Evolutionary conservation across 2,329 filamentous ascomycete genomes (phyloP), one percentile per base, ranked within the genome.

Genomic region (Knufia petricola): DNA sequence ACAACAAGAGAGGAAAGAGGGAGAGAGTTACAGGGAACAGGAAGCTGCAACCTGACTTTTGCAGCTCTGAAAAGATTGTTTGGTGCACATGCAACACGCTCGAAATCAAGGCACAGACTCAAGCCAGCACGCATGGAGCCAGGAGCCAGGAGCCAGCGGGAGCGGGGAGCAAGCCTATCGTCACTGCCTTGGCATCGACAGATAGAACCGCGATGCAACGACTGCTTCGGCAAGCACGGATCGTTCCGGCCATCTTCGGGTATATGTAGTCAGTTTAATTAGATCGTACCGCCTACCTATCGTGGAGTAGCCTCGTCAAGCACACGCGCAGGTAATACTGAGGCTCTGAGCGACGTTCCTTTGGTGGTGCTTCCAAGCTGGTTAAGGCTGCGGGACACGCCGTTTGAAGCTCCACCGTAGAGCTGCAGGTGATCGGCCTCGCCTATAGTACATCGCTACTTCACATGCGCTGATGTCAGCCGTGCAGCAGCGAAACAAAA

Each of bases 391-490:
- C 26, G 6, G 26, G 26, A 28, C 32, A 8, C 6, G 32, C 32
- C 32, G 32, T 17, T 41, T 41, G 2, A 23, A 41, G 39, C 39
- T 41, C 24, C 39, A 26, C 20, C 7, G 10, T 36, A 7, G 32
- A 36, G 32, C 32, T 36, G 32, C 10, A 36, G 32, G 6, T 36
- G 32, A 36, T 36, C 32, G 7, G 32, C 32, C 32, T 36, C 32
- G 32, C 32, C 15, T 36, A 36, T 8, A 7, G 7, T 6, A 4
- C 30, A 6, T 39, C 19, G 17, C 21, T 13, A 32, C 21, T 28
- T 31, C 32, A 38, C 44, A 47, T 47, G 31, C 32, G 44, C 44
- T 47, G 44, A 47, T 47, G 44, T 47, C 44, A 47, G 31, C 31
- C 28, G 24, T 24, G 43, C 13, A 17, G 28, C 13, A 19, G n/a